A percentile compares a stretch with the other conserved stretches of the same genome.
These are phyloP conservation scores for Ceratobasidium theobromae DNA, from an alignment of 1,284 basidiomycete genomes.

Conservation along the genomic window DNA sequence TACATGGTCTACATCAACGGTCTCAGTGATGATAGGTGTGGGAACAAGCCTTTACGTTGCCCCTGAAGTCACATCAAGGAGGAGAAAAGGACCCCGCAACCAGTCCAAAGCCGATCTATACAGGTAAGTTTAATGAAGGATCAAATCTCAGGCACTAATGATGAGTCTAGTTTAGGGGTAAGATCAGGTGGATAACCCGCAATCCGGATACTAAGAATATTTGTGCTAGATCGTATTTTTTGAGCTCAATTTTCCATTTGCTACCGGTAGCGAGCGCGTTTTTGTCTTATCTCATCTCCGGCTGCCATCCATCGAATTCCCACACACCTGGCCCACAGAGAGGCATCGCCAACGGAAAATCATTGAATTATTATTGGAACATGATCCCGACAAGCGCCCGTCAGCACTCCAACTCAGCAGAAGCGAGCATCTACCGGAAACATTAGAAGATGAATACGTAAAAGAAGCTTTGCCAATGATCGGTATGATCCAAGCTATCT, in stretches of 20 bases:
- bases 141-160: neutral
- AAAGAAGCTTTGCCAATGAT: constrained; percentile 77
- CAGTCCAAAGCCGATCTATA: constrained; percentile 92
- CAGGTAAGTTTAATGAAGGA: constrained; percentile 65
- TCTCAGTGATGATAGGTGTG: constrained; percentile 57
- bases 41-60: constrained; percentile 94
- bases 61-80: constrained; percentile 65
- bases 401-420: constrained; percentile 83
- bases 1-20: neutral
- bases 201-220: neutral
- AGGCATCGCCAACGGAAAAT: constrained; percentile 68
- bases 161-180: constrained; percentile 21
- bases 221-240: constrained; percentile 86
- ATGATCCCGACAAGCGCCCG: constrained; percentile 80
- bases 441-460: constrained; percentile 82
- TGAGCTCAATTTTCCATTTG: constrained; percentile 91
- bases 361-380: constrained; percentile 79
- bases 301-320: constrained; percentile 72
- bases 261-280: constrained; percentile 86
- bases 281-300: constrained; percentile 78
- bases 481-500: constrained; percentile 49
- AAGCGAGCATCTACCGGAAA: constrained; percentile 71
- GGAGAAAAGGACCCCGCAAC: constrained; percentile 57
- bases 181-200: neutral
- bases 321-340: constrained; percentile 68